These are phyloP conservation scores for Barbarea vulgaris DNA, from an alignment of 345 rosid genomes.

Conservation along the genomic window DNA sequence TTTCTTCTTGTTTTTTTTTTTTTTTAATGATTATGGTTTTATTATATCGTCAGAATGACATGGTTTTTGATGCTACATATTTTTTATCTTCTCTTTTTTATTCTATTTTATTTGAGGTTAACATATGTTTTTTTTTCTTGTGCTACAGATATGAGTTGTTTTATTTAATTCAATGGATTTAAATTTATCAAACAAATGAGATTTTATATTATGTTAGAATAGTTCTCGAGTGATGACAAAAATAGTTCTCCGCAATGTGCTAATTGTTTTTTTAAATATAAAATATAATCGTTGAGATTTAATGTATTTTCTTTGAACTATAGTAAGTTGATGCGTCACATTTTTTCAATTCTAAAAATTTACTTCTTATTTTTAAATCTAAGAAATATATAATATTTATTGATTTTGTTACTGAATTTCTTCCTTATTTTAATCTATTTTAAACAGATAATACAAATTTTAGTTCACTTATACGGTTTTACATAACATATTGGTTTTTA, in stretches of 20 bases:
- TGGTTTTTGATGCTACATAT: neutral
- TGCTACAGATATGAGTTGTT: neutral
- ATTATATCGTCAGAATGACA: neutral
- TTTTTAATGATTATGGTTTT: neutral
- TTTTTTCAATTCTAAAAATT: no score
- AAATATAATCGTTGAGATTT: no score
- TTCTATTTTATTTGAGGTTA: neutral
- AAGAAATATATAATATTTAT: no score
- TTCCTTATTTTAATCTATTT: no score
- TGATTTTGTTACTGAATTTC: no score
- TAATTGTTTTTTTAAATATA: no score
- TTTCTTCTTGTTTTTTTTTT: neutral
- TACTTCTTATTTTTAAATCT: no score
- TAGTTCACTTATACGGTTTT: no score
- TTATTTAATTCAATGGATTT: neutral
- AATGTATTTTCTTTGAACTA: neutral
- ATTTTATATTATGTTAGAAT: neutral
- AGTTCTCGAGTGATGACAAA: neutral
- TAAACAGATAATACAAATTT: no score
- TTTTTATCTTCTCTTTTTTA: neutral
- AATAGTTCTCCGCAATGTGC: neutral
- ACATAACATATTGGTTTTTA: no score
- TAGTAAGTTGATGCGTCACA: neutral
- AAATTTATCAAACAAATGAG: neutral
- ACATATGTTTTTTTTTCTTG: neutral